Base-by-base conservation (phyloP, 306 rosid species). In the Castanopsis chinensis region DNA sequence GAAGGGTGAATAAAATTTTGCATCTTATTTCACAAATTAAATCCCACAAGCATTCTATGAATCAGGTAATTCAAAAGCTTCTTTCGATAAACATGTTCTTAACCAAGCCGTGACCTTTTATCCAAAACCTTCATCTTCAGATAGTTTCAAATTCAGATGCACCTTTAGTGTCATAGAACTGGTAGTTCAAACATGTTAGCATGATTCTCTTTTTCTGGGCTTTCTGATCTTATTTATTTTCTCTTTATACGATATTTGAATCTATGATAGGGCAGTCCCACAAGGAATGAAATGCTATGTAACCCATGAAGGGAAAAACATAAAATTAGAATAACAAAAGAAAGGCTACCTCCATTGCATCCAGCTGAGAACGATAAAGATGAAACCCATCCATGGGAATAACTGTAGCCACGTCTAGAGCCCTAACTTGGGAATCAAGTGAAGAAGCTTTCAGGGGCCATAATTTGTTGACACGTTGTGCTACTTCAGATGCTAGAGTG, bases 371-470 rank as follows among this genome's bases (percentile, higher is more conserved):
- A 79, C 93, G 91, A 82, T 95, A 92, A 73, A 90, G 94, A 87
- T 92, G 97, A 84, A 92, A 95, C 18, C 99, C 99, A 74, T 92
- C 99, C 98, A 95, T 91, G 67, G 99, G 96, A 81, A 95, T 43
- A 82, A 89, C 90, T 3, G 70, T 70, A 82, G 99, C 96, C 76
- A 95, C 83, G 63, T 91, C 87, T 25, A 86, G 79, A 80, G 87
- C 87, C 69, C 81, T 78, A 81, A 90, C 87, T 83, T 81, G 89
- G 53, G 94, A 89, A 79, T 90, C 92, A 76, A 87, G 76, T 60
- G 92, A 84, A 57, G 89, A 82, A 81, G 86, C 86, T 81, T 81
- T 90, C 74, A 86, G 86, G 33, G 83, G 83, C 95, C 97, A 92
- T 77, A 88, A 79, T 84, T 85, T 85, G 89, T 92, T 95, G 77